Evolutionary conservation across 2,329 filamentous ascomycete genomes (phyloP).

Genomic region (Pseudocercospora fuligena): DNA sequence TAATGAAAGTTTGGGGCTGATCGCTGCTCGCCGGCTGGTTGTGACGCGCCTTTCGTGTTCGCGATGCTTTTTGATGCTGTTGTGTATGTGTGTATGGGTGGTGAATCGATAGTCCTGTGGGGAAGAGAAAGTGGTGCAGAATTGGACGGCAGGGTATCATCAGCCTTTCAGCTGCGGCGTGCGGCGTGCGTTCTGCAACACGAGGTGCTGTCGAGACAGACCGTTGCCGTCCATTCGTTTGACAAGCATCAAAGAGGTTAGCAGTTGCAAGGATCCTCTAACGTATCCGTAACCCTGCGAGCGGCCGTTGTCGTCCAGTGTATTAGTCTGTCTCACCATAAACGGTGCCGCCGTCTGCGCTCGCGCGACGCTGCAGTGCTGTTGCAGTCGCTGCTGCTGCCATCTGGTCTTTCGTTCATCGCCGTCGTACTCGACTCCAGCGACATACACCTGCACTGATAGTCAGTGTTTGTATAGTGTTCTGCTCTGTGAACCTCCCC

Average conservation of each 20-base stretch:
- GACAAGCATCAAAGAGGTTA: background rate
- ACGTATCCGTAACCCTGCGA: background rate
- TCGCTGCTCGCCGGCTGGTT: background rate
- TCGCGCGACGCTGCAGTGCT: background rate
- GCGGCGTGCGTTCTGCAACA: too few species aligned
- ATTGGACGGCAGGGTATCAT: too few species aligned
- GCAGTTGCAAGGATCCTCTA: background rate
- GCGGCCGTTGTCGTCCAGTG: background rate
- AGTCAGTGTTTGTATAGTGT: background rate
- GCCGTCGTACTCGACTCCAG: background rate
- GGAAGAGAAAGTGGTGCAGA: too few species aligned
- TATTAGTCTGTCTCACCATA: conserved; percentile 9
- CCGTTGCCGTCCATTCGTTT: background rate
- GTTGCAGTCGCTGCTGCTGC: background rate
- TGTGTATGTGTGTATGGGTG: background rate
- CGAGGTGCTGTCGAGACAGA: background rate
- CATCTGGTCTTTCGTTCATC: background rate
- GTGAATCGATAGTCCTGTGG: too few species aligned
- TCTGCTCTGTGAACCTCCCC: background rate
- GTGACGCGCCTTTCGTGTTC: background rate
- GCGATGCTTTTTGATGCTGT: background rate
- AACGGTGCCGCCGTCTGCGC: conserved; percentile 3
- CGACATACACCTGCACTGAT: background rate
- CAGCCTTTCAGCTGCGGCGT: too few species aligned
- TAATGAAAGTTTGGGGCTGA: conserved; percentile 1